Conservation (phyloP, 805 yeast species). For the Metschnikowia lunata region DNA sequence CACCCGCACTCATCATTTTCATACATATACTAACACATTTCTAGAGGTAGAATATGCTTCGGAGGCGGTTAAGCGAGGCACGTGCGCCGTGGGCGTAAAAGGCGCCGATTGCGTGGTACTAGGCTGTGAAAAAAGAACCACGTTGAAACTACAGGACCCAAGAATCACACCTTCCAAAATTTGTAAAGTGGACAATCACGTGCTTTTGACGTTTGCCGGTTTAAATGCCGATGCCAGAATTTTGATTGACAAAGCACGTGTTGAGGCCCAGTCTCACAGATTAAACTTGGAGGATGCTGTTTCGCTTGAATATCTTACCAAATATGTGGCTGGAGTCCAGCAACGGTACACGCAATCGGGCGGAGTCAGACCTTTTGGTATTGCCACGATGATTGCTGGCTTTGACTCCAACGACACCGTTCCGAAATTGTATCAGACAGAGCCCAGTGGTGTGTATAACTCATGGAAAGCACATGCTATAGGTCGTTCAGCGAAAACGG, state of each 20-base stretch:
- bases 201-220: constrained; percentile 92
- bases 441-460: constrained; percentile 94
- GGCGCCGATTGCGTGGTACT: constrained; percentile 85
- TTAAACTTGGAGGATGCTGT: constrained; percentile 94
- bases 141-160: constrained; percentile 92
- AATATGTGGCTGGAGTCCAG: constrained; percentile 96
- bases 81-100: constrained; percentile 96
- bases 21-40: constrained; percentile 26
- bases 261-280: constrained; percentile 93
- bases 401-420: constrained; percentile 79
- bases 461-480: constrained; percentile 98
- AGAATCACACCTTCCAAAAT: constrained; percentile 94
- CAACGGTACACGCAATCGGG: constrained; percentile 97
- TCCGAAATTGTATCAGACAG: constrained; percentile 89
- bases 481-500: constrained; percentile 92
- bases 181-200: constrained; percentile 85
- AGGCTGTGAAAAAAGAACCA: constrained; percentile 95
- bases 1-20: neutral
- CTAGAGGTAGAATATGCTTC: constrained; percentile 91
- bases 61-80: constrained; percentile 97
- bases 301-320: constrained; percentile 83
- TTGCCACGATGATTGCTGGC: constrained; percentile 92
- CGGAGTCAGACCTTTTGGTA: constrained; percentile 97
- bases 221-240: constrained; percentile 97
- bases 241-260: constrained; percentile 89